A percentile compares a stretch with the other conserved stretches of the same genome.
These are phyloP conservation scores for Clarkia xantiana DNA, from an alignment of 345 rosid species.

Conservation along the genomic window DNA sequence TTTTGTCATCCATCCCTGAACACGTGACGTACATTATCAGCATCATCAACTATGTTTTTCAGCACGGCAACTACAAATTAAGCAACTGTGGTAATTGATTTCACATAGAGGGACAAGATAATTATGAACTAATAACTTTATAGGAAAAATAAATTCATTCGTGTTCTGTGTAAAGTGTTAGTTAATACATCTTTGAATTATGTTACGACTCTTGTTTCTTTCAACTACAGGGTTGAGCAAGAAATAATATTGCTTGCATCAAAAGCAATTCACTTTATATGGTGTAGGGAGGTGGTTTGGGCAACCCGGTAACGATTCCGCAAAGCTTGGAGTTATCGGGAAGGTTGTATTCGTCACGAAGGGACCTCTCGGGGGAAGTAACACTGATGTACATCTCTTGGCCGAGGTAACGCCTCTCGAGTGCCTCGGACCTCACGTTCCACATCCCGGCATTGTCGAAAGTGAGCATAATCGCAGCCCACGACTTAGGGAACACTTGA, in stretches of 20 bases:
- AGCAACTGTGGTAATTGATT: too few relatives aligned
- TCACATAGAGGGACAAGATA: background rate
- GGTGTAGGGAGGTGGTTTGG: constrained; percentile 9
- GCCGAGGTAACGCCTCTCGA: constrained; percentile 10
- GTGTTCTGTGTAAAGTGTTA: background rate
- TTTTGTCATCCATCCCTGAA: too few relatives aligned
- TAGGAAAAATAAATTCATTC: background rate
- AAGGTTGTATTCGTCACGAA: constrained; percentile 10
- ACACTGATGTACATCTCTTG: constrained; percentile 9
- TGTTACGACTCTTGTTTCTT: background rate
- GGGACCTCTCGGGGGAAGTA: constrained; percentile 7
- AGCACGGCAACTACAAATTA: too few relatives aligned
- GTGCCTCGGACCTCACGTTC: constrained; percentile 9
- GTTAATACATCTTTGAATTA: constrained; percentile 1
- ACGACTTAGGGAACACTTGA: constrained; percentile 11
- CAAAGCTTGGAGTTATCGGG: constrained; percentile 5
- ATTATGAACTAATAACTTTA: background rate
- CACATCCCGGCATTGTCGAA: constrained; percentile 13
- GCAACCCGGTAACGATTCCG: constrained; percentile 1
- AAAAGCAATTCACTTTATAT: constrained; percentile 1
- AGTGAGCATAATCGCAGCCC: constrained; percentile 13
- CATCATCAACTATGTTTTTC: too few relatives aligned
- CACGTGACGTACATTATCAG: too few relatives aligned
- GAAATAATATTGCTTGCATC: background rate
- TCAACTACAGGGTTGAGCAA: background rate